These are phyloP conservation scores for Fraxinus latifolia DNA, from an alignment of 305 asterid species.

Conservation along the genomic window DNA sequence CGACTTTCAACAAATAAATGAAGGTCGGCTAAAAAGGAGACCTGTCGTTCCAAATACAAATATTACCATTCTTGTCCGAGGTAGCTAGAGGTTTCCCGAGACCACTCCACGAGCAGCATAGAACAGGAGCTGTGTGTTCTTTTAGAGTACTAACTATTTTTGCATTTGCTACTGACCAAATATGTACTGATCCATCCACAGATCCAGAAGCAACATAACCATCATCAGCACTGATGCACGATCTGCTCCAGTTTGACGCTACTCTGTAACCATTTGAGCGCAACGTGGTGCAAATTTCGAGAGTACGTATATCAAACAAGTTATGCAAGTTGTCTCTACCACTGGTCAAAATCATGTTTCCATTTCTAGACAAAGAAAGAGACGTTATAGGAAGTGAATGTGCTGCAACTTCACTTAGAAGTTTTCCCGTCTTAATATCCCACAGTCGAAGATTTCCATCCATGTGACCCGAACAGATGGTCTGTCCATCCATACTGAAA, in stretches of 20 bases:
- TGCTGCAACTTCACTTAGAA: slow-evolving; percentile 80
- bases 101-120: slow-evolving; percentile 84
- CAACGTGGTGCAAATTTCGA: slow-evolving; percentile 77
- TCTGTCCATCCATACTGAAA: slow-evolving; percentile 77
- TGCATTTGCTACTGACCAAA: slow-evolving; percentile 72
- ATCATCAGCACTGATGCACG: slow-evolving; percentile 86
- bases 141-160: slow-evolving; percentile 69
- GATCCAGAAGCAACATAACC: slow-evolving; percentile 84
- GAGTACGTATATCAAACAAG: slow-evolving; percentile 72
- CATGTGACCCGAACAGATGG: slow-evolving; percentile 79
- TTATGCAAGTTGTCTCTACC: slow-evolving; percentile 92
- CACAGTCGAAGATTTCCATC: slow-evolving; percentile 81
- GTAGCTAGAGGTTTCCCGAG: slow-evolving; percentile 81
- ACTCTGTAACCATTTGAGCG: slow-evolving; percentile 62
- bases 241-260: slow-evolving; percentile 90
- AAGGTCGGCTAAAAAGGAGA: background rate
- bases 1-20: background rate
- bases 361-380: slow-evolving; percentile 63
- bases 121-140: slow-evolving; percentile 71
- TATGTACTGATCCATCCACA: slow-evolving; percentile 73
- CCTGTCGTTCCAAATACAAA: slow-evolving; percentile 61
- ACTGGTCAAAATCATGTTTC: slow-evolving; percentile 72
- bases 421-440: slow-evolving; percentile 84
- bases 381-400: slow-evolving; percentile 86
- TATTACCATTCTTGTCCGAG: slow-evolving; percentile 70